These are phyloP conservation scores for Naganishia albida DNA, from an alignment of 1,284 basidiomycete genomes.

Conservation along the genomic window DNA sequence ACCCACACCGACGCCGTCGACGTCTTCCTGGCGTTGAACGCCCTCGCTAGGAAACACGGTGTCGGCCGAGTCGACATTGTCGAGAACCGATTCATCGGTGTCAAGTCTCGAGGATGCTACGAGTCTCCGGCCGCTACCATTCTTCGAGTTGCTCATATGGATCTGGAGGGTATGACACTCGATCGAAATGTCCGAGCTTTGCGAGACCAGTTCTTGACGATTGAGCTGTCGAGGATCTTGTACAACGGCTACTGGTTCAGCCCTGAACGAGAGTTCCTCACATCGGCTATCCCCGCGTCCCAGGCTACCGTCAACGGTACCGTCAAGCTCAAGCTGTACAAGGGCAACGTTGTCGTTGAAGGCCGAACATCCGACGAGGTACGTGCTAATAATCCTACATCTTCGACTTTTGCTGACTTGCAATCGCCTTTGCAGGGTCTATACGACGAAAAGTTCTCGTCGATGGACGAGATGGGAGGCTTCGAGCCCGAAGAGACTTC, in stretches of 20 bases:
- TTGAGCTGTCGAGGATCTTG: slow-evolving; percentile 84
- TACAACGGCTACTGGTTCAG: slow-evolving; percentile 95
- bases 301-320: slow-evolving; percentile 95
- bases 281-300: slow-evolving; percentile 81
- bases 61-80: slow-evolving; percentile 97
- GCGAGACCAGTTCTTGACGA: slow-evolving; percentile 91
- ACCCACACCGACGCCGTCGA: slow-evolving; percentile 88
- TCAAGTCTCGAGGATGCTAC: slow-evolving; percentile 98
- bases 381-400: neutral
- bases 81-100: slow-evolving; percentile 98
- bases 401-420: neutral
- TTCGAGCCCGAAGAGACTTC: slow-evolving; percentile 91
- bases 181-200: slow-evolving; percentile 95
- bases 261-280: slow-evolving; percentile 94
- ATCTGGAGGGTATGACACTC: slow-evolving; percentile 94
- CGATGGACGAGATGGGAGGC: slow-evolving; percentile 98
- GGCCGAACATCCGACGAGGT: slow-evolving; percentile 83
- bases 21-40: slow-evolving; percentile 89
- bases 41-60: slow-evolving; percentile 90
- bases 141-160: slow-evolving; percentile 91
- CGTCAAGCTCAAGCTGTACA: slow-evolving; percentile 88
- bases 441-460: slow-evolving; percentile 95
- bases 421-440: slow-evolving; percentile 63
- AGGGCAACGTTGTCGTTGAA: slow-evolving; percentile 93
- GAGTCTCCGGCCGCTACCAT: slow-evolving; percentile 96